phyloP scores from a whole-genome alignment of 2,329 filamentous ascomycete genomes.

The Fusarium longipes region DNA sequence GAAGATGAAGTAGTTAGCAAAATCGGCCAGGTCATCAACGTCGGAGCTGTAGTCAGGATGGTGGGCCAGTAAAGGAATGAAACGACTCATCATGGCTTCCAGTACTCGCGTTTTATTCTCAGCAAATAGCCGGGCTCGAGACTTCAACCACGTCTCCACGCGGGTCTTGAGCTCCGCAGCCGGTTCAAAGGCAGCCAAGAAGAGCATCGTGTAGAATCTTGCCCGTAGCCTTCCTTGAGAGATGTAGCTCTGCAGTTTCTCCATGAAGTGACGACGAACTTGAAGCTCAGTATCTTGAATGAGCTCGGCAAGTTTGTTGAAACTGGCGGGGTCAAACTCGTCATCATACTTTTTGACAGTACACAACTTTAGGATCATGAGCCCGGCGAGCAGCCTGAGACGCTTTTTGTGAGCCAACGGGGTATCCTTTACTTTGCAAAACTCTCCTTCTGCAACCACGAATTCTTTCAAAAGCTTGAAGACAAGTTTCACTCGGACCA shows the following conservation, averaged over 20 bases:
- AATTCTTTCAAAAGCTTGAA: conserved; percentile 84
- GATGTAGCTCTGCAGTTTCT: conserved; percentile 91
- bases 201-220: conserved; percentile 90
- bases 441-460: conserved; percentile 79
- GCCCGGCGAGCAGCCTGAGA: conserved; percentile 84
- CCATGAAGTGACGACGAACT: conserved; percentile 82
- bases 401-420: conserved; percentile 81
- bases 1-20: conserved; percentile 89
- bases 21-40: conserved; percentile 78
- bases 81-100: conserved; percentile 82
- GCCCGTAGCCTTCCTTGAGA: conserved; percentile 74
- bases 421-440: conserved; percentile 79
- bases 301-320: conserved; percentile 83
- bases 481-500: conserved; percentile 73
- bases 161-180: conserved; percentile 76
- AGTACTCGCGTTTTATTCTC: conserved; percentile 72
- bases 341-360: conserved; percentile 80
- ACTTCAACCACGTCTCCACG: conserved; percentile 89
- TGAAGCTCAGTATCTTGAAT: conserved; percentile 80
- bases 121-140: conserved; percentile 75
- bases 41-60: conserved; percentile 86
- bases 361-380: conserved; percentile 85
- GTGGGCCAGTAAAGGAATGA: conserved; percentile 89
- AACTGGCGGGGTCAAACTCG: conserved; percentile 76
- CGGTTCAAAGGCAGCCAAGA: conserved; percentile 92